phyloP scores from a whole-genome alignment of 2,329 filamentous ascomycete species.

The Aspergillus pseudoviridinutans region DNA sequence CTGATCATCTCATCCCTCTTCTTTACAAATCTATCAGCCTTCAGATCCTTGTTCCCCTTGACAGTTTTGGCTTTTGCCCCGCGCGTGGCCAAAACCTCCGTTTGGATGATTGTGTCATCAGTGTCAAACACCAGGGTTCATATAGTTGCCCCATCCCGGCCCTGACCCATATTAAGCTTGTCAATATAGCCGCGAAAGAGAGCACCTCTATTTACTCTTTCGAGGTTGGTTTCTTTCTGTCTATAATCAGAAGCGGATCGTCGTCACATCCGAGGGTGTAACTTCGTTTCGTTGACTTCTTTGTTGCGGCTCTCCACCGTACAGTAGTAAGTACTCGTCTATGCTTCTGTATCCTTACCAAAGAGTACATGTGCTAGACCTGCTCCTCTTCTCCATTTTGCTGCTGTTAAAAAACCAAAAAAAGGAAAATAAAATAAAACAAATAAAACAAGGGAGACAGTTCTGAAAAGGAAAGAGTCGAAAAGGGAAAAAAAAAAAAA shows the following conservation, averaged over 20 bases:
- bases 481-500: neutral
- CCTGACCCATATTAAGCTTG: conserved; percentile 1
- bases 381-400: neutral
- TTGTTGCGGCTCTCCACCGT: conserved; percentile 9
- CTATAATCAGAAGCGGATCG: neutral
- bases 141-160: neutral
- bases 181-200: neutral
- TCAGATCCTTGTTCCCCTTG: neutral
- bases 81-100: conserved; percentile 1
- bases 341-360: conserved; percentile 7
- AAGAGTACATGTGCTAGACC: conserved; percentile 9
- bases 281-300: neutral
- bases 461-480: conserved; percentile 1
- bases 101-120: conserved; percentile 3
- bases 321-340: neutral
- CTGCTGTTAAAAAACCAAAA: neutral
- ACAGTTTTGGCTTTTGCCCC: neutral
- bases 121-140: neutral
- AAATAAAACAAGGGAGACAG: conserved; percentile 4
- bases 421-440: conserved; percentile 4
- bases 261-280: neutral
- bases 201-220: neutral
- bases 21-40: neutral
- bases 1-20: neutral
- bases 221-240: neutral